Conservation (phyloP, 2,329 filamentous ascomycete species). For the Penicillium nordicum region DNA sequence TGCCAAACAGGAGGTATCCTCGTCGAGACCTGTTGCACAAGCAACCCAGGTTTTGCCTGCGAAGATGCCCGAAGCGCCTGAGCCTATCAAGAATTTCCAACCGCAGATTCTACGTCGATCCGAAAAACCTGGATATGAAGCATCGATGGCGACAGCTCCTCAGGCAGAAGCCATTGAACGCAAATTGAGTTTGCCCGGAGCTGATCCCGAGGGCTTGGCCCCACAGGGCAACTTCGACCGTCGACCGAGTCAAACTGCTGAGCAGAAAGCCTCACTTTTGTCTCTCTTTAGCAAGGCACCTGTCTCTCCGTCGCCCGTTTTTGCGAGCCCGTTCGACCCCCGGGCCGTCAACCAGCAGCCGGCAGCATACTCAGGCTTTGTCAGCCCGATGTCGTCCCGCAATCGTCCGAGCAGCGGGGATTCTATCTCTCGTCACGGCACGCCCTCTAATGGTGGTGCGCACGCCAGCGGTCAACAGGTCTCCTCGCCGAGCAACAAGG, state of each 20-base stretch:
- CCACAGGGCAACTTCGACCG: conserved; percentile 31
- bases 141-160: conserved; percentile 17
- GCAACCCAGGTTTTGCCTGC: conserved; percentile 11
- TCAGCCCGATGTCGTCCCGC: conserved; percentile 32
- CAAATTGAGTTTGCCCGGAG: conserved; percentile 13
- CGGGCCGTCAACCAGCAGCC: conserved; percentile 19
- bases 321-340: conserved; percentile 21
- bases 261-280: conserved; percentile 51
- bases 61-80: conserved; percentile 27
- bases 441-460: conserved; percentile 33
- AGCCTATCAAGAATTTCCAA: conserved; percentile 48
- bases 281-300: conserved; percentile 60
- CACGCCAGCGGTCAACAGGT: conserved; percentile 47
- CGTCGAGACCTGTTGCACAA: conserved; percentile 12
- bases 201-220: conserved; percentile 14
- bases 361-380: conserved; percentile 23
- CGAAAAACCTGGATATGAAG: conserved; percentile 36
- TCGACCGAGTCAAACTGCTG: conserved; percentile 41
- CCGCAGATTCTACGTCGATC: conserved; percentile 54
- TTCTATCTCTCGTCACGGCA: conserved; percentile 19
- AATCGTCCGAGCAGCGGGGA: conserved; percentile 19
- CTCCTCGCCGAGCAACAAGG: conserved; percentile 66
- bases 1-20: conserved; percentile 27
- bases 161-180: conserved; percentile 7
- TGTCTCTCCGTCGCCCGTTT: conserved; percentile 22